Conservation (phyloP, 208 protist species). For the Trypanosoma scelopori region DNA sequence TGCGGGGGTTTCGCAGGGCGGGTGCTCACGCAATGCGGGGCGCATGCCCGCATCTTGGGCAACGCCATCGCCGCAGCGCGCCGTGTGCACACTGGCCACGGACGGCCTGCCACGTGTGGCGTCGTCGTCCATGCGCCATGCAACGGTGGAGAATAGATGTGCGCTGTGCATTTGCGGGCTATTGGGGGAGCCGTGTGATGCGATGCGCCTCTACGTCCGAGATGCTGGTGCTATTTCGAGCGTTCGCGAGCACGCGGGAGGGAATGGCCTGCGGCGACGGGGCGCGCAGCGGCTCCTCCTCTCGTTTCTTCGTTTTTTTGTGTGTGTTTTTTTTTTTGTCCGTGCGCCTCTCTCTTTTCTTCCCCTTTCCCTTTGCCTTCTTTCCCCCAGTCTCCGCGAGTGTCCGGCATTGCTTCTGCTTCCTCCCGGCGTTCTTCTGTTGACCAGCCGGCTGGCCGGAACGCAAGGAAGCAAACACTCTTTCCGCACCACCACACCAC, state of each 20-base stretch:
- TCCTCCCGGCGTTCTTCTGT: neutral
- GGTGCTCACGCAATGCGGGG: neutral
- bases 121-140: neutral
- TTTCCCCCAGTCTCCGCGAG: no score
- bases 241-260: no score
- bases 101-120: neutral
- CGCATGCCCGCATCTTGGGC: neutral
- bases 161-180: constrained; percentile 6
- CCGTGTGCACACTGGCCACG: neutral
- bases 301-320: constrained; percentile 1
- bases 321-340: constrained; percentile 9
- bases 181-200: neutral
- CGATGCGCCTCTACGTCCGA: neutral
- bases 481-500: constrained; percentile 5
- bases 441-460: neutral
- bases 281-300: no score
- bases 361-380: no score
- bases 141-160: neutral
- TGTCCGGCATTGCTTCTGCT: no score
- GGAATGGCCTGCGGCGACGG: no score
- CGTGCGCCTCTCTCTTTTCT: no score
- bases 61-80: neutral
- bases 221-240: no score
- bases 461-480: neutral
- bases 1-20: neutral